Evolutionary conservation across 331 rosid genomes (phyloP), one percentile per base, ranked within the genome.

Genomic region (Arachis monticola): DNA sequence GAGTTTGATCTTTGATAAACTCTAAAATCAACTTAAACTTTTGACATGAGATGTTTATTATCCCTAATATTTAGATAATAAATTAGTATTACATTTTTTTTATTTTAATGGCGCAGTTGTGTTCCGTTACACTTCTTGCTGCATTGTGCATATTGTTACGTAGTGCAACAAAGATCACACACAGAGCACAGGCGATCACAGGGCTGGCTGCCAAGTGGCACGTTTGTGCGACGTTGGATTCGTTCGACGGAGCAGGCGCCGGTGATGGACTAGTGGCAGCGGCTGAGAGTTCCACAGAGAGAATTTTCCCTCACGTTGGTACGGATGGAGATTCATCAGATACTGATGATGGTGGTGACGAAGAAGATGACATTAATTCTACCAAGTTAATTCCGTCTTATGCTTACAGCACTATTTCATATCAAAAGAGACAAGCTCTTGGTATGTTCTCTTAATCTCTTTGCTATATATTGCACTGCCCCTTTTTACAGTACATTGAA

Each of bases 121-220:
- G 97, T 75, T 92, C 97, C 7, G 72, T 90, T 42, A 88, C 97
- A 0, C 86, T 94, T 0, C 86, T 88, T 6, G 80, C 92, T 0
- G 89, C 88, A 10, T 58, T 94, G 11, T 79, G 79, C 48, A 85
- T 94, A 62, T 51, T 94, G 47, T 46, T 94, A 41, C 85, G 99
- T 1, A 92, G 99, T 60, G 96, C 99, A 0, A 85, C 99, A 3
- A 94, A 87, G 79, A 94, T 91, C 64, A 92, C 97, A 3, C 99
- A 94, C 91, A 94, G 90, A 67, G 99, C 95, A 6, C 99, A 91
- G 50, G 87, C 96, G 4, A 89, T 94, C 53, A 91, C 99, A 6
- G 85, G 92, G 8, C 90, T 94, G 11, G 96, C 97, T 31, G 93
- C 99, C 87, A 94, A 94, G 87, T 94, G 99, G 99, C 99, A 94